These are phyloP conservation scores for Lactarius akahatsu DNA, from an alignment of 768 basidiomycete genomes.

Conservation along the genomic window DNA sequence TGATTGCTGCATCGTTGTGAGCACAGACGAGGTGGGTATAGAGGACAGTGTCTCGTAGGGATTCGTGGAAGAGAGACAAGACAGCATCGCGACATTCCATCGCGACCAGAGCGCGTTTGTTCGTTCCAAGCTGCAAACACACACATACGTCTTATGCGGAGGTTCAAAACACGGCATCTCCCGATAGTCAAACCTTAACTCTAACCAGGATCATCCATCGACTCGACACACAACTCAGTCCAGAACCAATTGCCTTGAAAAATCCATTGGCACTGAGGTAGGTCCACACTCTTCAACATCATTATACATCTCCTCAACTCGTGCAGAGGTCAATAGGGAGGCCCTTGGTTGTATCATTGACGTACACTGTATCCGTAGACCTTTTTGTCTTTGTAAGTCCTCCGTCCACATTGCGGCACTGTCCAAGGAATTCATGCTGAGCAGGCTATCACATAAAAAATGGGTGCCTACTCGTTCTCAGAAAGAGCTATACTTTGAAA, in stretches of 20 bases:
- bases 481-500: constrained; percentile 88
- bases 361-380: constrained; percentile 23
- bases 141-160: background rate
- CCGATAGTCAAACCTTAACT: constrained; percentile 26
- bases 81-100: constrained; percentile 84
- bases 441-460: constrained; percentile 40
- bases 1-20: background rate
- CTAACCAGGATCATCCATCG: constrained; percentile 8
- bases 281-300: constrained; percentile 28
- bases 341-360: constrained; percentile 44
- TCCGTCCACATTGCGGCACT: background rate
- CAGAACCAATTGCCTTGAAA: constrained; percentile 75
- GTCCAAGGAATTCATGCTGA: constrained; percentile 13
- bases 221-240: constrained; percentile 17
- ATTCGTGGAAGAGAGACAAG: constrained; percentile 45
- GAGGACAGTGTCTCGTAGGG: constrained; percentile 41
- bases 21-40: constrained; percentile 30
- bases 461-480: constrained; percentile 91
- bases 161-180: background rate
- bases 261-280: constrained; percentile 90
- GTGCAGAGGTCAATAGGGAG: constrained; percentile 90
- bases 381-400: constrained; percentile 15
- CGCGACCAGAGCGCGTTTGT: constrained; percentile 38
- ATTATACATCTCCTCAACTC: background rate
- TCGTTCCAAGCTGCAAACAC: background rate